Evolutionary conservation across 2,329 filamentous ascomycete species (phyloP).

Genomic region (Dactylonectria macrodidyma): DNA sequence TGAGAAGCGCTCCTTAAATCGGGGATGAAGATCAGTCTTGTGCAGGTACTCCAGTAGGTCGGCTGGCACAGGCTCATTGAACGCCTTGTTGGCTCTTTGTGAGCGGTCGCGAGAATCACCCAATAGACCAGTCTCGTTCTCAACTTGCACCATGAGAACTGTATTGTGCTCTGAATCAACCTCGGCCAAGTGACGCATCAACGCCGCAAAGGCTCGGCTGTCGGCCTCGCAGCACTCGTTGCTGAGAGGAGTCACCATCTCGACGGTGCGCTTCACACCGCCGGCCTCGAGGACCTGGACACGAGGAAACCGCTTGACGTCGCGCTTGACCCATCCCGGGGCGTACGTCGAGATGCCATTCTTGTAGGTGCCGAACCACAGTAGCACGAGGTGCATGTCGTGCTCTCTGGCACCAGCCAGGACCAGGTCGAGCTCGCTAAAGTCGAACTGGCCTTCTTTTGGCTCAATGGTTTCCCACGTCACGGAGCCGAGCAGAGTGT

Average conservation of each 20-base stretch:
- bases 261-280: conserved; percentile 50
- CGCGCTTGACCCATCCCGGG: conserved; percentile 54
- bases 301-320: conserved; percentile 54
- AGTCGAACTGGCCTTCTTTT: conserved; percentile 53
- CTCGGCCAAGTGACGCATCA: conserved; percentile 54
- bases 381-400: conserved; percentile 53
- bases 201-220: conserved; percentile 49
- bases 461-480: conserved; percentile 58
- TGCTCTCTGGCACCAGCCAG: conserved; percentile 51
- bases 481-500: conserved; percentile 55
- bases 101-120: conserved; percentile 66
- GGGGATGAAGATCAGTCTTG: conserved; percentile 45
- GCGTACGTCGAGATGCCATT: conserved; percentile 56
- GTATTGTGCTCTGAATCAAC: conserved; percentile 63
- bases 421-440: conserved; percentile 53
- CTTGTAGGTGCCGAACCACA: conserved; percentile 59
- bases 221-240: conserved; percentile 51
- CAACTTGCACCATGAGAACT: conserved; percentile 71
- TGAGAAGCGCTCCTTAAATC: conserved; percentile 49
- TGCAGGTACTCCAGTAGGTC: conserved; percentile 47
- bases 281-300: conserved; percentile 52
- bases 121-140: conserved; percentile 68
- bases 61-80: conserved; percentile 52
- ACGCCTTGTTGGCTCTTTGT: conserved; percentile 57
- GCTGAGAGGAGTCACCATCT: conserved; percentile 53